Base-by-base conservation (phyloP, 108 stramenopile genomes). In the Epithemia pelagica region DNA sequence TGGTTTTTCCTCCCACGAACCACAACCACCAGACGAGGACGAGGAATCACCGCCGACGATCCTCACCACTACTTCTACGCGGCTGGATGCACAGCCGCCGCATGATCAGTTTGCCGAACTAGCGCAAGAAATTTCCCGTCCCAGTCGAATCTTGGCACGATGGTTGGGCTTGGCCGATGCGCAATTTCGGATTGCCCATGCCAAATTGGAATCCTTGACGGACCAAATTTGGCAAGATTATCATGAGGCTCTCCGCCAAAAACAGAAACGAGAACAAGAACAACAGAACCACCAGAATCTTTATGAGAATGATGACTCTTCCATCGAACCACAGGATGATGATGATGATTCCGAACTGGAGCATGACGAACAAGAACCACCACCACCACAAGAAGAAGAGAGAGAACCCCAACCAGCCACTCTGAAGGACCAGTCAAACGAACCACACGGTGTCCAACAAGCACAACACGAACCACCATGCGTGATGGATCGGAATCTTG, bases 71-170 rank as follows among this genome's bases (percentile, higher is more conserved):
- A n/a, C n/a, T n/a, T n/a, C n/a, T n/a, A 46, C 5, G 10, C 37
- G 37, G 5, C 10, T 5, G 10, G 37, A 46, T 5, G 37, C 10
- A 15, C 10, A 46, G 5, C 10, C 37, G 10, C 37, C 5, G 5
- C 10, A 46, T 10, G 56, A 58, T n/a, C 18, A 58, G 56, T 19
- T 58, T 27, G 56, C 56, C 25, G 37, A 10, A 10, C 37, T 10
- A 46, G 37, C 37, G 37, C 37, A 46, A 46, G 18, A 58, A 5
- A 18, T 26, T 7, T 58, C 56, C 15, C 56, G 56, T 7, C 18
- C 56, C 56, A 58, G 56, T 58, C 56, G 56, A 7, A 58, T 58
- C 26, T 26, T 58, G 56, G 56, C 56, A 7, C 22, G 56, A 21
- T 58, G 22, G 56, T 27, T 58, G 56, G 56, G 56, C 7, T 27